Evolutionary conservation across 2,329 filamentous ascomycete species (phyloP).

Genomic region (Claviceps sp.): DNA sequence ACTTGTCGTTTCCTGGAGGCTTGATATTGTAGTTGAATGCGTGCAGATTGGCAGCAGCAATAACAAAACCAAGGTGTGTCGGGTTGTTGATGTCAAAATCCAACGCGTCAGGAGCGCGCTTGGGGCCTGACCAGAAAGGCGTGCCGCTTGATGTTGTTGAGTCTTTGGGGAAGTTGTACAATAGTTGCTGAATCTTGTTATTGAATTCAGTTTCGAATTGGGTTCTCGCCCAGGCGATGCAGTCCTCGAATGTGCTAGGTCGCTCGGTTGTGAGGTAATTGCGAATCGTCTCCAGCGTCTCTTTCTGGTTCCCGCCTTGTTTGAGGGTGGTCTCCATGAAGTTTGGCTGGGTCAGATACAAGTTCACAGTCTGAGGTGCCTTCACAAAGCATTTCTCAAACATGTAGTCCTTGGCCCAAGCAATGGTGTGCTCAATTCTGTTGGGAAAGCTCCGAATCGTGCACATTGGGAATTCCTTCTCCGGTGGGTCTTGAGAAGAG

Average conservation of each 20-base stretch:
- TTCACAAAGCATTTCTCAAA: conserved; percentile 93
- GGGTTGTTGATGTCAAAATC: conserved; percentile 77
- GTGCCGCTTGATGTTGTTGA: conserved; percentile 76
- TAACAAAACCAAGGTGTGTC: conserved; percentile 78
- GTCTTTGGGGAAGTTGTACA: conserved; percentile 97
- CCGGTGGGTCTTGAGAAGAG: conserved; percentile 83
- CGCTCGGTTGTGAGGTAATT: conserved; percentile 88
- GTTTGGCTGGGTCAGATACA: conserved; percentile 83
- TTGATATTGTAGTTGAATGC: conserved; percentile 98
- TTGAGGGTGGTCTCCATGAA: conserved; percentile 80
- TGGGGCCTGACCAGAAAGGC: conserved; percentile 95
- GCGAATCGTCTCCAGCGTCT: conserved; percentile 77
- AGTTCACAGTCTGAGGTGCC: conserved; percentile 83
- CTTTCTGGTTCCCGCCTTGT: conserved; percentile 89
- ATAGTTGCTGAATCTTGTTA: conserved; percentile 86
- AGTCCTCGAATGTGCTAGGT: conserved; percentile 86
- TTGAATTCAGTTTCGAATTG: conserved; percentile 96
- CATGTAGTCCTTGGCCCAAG: conserved; percentile 81
- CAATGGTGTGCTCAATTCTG: conserved; percentile 96
- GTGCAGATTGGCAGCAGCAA: conserved; percentile 81
- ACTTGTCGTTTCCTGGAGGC: conserved; percentile 53
- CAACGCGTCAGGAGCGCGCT: conserved; percentile 84
- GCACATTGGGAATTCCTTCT: conserved; percentile 99
- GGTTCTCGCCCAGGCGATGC: conserved; percentile 85
- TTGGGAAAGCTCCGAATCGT: conserved; percentile 96